Evolutionary conservation across 441 rosid genomes (phyloP).

Genomic region (Pelargonium cotyledonis): DNA sequence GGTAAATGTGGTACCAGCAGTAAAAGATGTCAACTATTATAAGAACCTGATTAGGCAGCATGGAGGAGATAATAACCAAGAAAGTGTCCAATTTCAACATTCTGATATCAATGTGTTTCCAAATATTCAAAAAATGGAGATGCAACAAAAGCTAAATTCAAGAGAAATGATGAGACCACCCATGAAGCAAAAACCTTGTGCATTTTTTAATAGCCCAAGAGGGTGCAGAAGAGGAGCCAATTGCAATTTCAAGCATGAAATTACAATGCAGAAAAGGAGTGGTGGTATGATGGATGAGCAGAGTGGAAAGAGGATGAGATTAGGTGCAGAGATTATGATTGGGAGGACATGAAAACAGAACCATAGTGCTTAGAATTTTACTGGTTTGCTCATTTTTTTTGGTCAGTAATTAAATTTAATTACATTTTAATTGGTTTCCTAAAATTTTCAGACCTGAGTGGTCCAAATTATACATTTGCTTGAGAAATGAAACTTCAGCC

Average conservation of each 20-base stretch:
- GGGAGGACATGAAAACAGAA: neutral
- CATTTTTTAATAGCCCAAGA: slow-evolving; percentile 31
- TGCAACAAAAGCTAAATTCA: slow-evolving; percentile 15
- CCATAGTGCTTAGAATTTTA: neutral
- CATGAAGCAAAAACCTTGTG: slow-evolving; percentile 36
- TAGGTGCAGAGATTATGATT: slow-evolving; percentile 21
- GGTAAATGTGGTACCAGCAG: slow-evolving; percentile 18
- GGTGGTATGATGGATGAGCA: slow-evolving; percentile 26
- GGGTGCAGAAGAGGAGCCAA: slow-evolving; percentile 52
- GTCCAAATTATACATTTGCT: too few relatives aligned
- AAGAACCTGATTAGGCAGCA: slow-evolving; percentile 63
- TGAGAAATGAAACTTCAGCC: too few relatives aligned
- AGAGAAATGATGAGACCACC: slow-evolving; percentile 18
- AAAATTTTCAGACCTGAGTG: too few relatives aligned
- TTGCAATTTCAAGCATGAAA: slow-evolving; percentile 42
- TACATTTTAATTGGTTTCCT: neutral
- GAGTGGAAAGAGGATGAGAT: slow-evolving; percentile 41
- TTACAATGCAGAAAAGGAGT: slow-evolving; percentile 22
- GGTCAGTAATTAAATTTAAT: neutral
- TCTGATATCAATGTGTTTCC: neutral
- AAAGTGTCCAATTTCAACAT: slow-evolving; percentile 8
- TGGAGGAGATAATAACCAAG: slow-evolving; percentile 36
- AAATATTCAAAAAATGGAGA: slow-evolving; percentile 19
- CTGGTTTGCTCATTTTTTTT: neutral
- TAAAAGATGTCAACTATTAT: slow-evolving; percentile 41